Conservation (phyloP, 164 flowering plant genomes). For the Pachysandra terminalis region DNA sequence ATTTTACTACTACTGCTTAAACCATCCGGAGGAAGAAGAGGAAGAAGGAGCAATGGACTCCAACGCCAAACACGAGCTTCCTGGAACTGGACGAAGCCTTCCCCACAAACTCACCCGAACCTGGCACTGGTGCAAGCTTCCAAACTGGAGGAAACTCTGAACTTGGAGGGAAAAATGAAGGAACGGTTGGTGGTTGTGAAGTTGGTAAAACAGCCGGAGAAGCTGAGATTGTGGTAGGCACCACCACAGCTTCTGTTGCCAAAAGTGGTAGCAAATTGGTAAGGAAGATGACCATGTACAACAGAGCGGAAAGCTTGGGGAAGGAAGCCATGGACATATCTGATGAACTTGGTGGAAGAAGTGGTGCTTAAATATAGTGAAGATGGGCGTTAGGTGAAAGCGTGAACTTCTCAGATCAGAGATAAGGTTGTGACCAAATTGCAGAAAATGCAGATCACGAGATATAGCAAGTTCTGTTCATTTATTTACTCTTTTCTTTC, state of each 20-base stretch:
- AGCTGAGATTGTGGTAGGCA: conserved; percentile 18
- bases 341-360: neutral
- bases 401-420: no score
- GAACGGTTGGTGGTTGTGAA: conserved; percentile 9
- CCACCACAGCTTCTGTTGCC: neutral
- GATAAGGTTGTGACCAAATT: no score
- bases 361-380: no score
- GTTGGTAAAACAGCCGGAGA: conserved; percentile 20
- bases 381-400: no score
- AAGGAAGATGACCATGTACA: neutral
- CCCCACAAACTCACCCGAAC: conserved; percentile 27
- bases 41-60: neutral
- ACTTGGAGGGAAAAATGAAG: conserved; percentile 14
- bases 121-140: conserved; percentile 15
- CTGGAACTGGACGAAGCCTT: conserved; percentile 16
- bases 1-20: no score
- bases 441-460: no score
- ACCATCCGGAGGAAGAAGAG: no score
- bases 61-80: neutral
- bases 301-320: neutral
- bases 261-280: neutral
- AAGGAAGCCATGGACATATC: conserved; percentile 13
- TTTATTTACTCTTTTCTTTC: no score
- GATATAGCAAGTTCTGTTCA: no score
- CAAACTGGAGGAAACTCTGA: conserved; percentile 12